These are phyloP conservation scores for Clitocybe nebularis DNA, from an alignment of 1,284 basidiomycete species.

Conservation along the genomic window DNA sequence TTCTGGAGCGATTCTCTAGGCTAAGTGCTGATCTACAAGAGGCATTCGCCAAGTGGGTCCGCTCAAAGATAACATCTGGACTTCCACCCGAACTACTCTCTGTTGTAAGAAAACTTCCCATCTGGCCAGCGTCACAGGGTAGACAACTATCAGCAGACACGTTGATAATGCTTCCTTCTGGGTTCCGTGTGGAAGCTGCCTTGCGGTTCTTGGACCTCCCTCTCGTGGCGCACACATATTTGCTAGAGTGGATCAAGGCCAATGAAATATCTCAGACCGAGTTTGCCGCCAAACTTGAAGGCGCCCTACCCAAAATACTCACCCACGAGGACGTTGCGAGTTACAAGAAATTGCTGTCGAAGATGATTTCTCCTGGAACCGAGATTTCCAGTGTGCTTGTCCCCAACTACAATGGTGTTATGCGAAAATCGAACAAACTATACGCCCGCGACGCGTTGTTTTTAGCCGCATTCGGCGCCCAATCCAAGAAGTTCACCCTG, in stretches of 20 bases:
- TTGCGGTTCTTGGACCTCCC: no score
- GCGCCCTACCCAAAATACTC: slow-evolving; percentile 22
- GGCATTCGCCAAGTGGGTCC: slow-evolving; percentile 27
- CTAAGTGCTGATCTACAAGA: slow-evolving; percentile 15
- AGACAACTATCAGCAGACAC: slow-evolving; percentile 12
- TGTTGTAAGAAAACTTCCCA: slow-evolving; percentile 25
- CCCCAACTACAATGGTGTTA: slow-evolving; percentile 24
- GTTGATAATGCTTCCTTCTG: slow-evolving; percentile 26
- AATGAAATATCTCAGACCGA: slow-evolving; percentile 15
- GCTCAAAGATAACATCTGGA: slow-evolving; percentile 14
- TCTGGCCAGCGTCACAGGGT: slow-evolving; percentile 25
- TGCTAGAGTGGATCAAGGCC: slow-evolving; percentile 14
- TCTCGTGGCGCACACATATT: slow-evolving; percentile 13
- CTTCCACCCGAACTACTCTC: slow-evolving; percentile 15
- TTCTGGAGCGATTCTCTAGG: neutral
- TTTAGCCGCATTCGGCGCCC: slow-evolving; percentile 27
- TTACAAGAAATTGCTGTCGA: slow-evolving; percentile 16
- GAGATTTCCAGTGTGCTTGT: slow-evolving; percentile 18
- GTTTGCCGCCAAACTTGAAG: slow-evolving; percentile 17
- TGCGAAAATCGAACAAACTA: slow-evolving; percentile 22
- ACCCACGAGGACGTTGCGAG: slow-evolving; percentile 10
- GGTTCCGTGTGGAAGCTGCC: no score
- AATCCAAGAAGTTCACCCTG: slow-evolving; percentile 27
- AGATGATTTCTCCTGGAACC: slow-evolving; percentile 6
- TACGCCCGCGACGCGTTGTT: slow-evolving; percentile 32